These are phyloP conservation scores for Vitis rotundifolia DNA, from an alignment of 164 flowering plant species.

Conservation along the genomic window DNA sequence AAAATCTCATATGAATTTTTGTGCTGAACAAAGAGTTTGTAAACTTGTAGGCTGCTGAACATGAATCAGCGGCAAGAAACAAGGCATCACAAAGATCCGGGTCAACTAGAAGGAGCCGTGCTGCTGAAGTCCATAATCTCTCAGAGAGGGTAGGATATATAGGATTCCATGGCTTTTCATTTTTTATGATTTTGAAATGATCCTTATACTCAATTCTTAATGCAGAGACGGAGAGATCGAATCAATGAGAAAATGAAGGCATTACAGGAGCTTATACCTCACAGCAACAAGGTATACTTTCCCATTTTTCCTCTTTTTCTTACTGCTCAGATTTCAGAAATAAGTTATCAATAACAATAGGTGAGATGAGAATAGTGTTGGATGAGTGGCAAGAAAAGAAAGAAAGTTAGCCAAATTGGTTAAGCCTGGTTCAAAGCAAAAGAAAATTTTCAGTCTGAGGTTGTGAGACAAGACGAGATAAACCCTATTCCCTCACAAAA, in stretches of 20 bases:
- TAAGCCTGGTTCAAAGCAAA: too few relatives aligned
- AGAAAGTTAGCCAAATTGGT: too few relatives aligned
- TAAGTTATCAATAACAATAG: too few relatives aligned
- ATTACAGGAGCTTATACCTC: conserved; percentile 47
- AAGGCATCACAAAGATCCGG: conserved; percentile 25
- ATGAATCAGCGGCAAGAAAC: conserved; percentile 27
- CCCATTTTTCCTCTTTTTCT: neutral
- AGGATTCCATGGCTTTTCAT: neutral
- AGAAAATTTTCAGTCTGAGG: too few relatives aligned
- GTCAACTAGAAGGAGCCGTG: conserved; percentile 28
- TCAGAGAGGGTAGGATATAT: conserved; percentile 36
- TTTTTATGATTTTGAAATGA: neutral
- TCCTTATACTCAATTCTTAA: neutral
- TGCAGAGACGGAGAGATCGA: conserved; percentile 41
- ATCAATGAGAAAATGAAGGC: conserved; percentile 49
- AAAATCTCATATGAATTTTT: neutral
- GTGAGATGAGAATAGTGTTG: too few relatives aligned
- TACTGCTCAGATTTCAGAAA: neutral
- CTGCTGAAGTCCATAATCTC: conserved; percentile 48
- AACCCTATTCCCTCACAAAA: too few relatives aligned
- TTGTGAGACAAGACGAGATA: too few relatives aligned
- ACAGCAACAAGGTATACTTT: conserved; percentile 36
- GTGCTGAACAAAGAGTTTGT: neutral
- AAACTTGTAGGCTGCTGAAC: conserved; percentile 26
- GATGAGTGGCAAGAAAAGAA: too few relatives aligned